Base-by-base conservation (phyloP, 805 yeast genomes). In the Brettanomyces anomalus region DNA sequence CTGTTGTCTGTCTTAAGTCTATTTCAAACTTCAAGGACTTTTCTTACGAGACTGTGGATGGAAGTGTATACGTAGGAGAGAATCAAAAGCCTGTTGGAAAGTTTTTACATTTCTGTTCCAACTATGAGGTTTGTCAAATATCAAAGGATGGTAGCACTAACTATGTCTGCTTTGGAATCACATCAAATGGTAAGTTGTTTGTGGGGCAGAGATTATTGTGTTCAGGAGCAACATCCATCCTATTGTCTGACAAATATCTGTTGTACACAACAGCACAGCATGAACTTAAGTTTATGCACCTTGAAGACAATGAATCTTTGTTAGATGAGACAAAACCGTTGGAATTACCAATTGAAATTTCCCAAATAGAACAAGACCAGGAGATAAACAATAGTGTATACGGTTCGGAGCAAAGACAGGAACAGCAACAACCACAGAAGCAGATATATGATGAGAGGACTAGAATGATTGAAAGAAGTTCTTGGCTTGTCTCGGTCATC, bases 391-490 rank as follows among this genome's bases (percentile, higher is more conserved):
- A 24, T 24, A 24, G 28, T 24, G 28, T 24, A 11, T 24, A 24
- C 10, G 41, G 44, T 5, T 46, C 45, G 11, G 46, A 44, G 32
- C 54, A 60, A 17, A 95, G 84, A 58, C 97, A 90, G 63, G 76
- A 96, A 61, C 72, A 24, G 2, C 52, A 49, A 8, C 18, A n/a
- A n/a, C 15, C 7, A 8, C 18, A n/a, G 15, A 16, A n/a, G 7
- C 34, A n/a, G 15, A 13, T 16, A n/a, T 55, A 63, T 28, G 96
- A 87, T 60, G 98, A 90, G 65, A 77, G 97, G 63, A 72, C 82
- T 14, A 77, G 99, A 53, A 77, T 81, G 45, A 81, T 93, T 42
- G 99, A 93, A 63, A 73, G 96, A 50, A 97, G 98, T 1, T 87
- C 97, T 0, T 53, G 84, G n/a, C 62, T 93, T 39, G 86, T 90